Conservation (phyloP, 306 rosid species). For the Sicyos baderoa region DNA sequence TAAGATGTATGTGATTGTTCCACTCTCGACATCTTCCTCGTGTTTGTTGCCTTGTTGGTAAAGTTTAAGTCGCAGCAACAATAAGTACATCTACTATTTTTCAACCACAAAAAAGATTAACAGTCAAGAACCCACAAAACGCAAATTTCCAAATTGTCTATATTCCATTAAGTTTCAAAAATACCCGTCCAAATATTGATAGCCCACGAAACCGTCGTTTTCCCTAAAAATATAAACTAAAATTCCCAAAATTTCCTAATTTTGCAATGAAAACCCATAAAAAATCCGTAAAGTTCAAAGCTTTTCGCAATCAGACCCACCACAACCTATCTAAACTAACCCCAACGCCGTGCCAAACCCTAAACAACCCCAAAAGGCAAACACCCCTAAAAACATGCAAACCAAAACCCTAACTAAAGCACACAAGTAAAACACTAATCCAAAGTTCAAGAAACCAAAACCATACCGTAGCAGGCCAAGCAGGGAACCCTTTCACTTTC, state of each 20-base stretch:
- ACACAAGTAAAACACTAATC: not conserved
- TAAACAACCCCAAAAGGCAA: conserved; percentile 11
- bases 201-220: not conserved
- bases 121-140: not conserved
- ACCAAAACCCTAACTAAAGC: conserved; percentile 22
- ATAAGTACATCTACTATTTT: not conserved
- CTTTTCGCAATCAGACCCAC: conserved; percentile 30
- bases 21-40: not conserved
- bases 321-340: conserved; percentile 9
- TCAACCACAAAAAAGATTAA: not conserved
- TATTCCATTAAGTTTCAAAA: not conserved
- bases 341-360: conserved; percentile 17
- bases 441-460: conserved; percentile 2
- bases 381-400: conserved; percentile 26
- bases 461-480: conserved; percentile 94
- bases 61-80: not conserved
- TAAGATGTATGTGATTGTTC: not conserved
- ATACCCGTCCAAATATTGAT: not conserved
- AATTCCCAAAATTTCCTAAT: not conserved
- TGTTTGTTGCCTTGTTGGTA: not conserved
- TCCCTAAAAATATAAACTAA: not conserved
- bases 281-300: not conserved
- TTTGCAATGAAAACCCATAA: not conserved
- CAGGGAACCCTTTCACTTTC: conserved; percentile 89
- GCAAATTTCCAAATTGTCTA: not conserved